These are phyloP conservation scores for Acer negundo DNA, from an alignment of 345 rosid genomes.

Conservation along the genomic window DNA sequence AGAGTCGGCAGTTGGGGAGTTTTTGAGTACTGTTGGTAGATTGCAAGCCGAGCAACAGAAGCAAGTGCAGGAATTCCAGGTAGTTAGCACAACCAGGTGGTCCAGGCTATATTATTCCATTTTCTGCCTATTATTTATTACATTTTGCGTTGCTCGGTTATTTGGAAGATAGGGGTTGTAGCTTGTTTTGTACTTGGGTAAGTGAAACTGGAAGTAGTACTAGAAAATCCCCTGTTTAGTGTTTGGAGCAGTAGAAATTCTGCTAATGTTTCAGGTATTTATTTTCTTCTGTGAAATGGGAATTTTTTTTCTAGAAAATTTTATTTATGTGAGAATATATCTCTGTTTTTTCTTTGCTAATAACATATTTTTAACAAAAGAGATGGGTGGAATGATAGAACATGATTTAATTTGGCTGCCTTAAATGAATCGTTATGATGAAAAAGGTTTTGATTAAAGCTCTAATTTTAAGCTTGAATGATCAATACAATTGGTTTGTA, in stretches of 20 bases:
- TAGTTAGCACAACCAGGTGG: slow-evolving; percentile 13
- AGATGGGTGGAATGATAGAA: no score
- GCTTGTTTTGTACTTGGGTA: no score
- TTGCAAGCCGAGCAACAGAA: slow-evolving; percentile 90
- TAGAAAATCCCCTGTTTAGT: no score
- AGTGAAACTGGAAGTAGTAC: no score
- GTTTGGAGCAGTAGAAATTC: slow-evolving; percentile 15
- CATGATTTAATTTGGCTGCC: background rate
- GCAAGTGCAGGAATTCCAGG: slow-evolving; percentile 91
- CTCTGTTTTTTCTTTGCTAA: background rate
- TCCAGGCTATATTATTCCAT: no score
- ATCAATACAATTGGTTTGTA: background rate
- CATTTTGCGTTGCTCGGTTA: no score
- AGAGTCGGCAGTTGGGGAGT: slow-evolving; percentile 82
- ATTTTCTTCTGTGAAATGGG: background rate
- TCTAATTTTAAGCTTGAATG: background rate
- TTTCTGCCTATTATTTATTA: no score
- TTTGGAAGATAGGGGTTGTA: no score
- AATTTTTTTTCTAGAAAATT: background rate
- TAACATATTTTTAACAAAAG: background rate
- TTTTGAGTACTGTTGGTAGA: slow-evolving; percentile 67
- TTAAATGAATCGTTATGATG: background rate
- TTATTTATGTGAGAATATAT: background rate
- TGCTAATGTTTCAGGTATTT: slow-evolving; percentile 46
- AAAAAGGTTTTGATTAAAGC: background rate